Conservation (phyloP, 495 filamentous ascomycete species). For the Talaromyces stipitatus region DNA sequence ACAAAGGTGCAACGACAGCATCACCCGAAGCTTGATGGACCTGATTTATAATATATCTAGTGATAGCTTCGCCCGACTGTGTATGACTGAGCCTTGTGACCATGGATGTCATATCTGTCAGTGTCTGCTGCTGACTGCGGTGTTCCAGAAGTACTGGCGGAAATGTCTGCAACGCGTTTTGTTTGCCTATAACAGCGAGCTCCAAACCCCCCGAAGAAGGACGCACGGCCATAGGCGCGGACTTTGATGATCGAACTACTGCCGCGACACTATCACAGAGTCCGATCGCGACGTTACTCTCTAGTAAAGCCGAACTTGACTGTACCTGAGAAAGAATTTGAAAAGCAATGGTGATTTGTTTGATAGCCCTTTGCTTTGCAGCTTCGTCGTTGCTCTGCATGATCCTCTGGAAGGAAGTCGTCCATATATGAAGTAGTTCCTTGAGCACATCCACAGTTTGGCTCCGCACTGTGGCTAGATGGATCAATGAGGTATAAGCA, state of each 20-base stretch:
- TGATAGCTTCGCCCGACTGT: conserved; percentile 34
- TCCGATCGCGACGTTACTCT: conserved; percentile 54
- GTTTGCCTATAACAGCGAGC: conserved; percentile 16
- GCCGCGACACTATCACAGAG: conserved; percentile 39
- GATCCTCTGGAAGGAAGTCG: conserved; percentile 66
- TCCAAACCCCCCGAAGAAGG: conserved; percentile 13
- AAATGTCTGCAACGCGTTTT: conserved; percentile 35
- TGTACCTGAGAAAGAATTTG: conserved; percentile 57
- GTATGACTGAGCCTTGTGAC: conserved; percentile 31
- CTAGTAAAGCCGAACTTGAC: conserved; percentile 62
- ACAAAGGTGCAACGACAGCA: conserved; percentile 62
- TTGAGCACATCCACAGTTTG: conserved; percentile 62
- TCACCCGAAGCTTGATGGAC: conserved; percentile 46
- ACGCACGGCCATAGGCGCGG: conserved; percentile 21
- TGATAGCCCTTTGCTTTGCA: conserved; percentile 61
- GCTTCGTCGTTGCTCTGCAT: conserved; percentile 82
- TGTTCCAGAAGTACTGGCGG: conserved; percentile 55
- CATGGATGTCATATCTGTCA: conserved; percentile 42
- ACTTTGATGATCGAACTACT: conserved; percentile 23
- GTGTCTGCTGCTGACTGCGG: conserved; percentile 56
- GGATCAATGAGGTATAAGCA: conserved; percentile 39
- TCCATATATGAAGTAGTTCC: conserved; percentile 69
- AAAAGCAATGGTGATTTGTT: conserved; percentile 65
- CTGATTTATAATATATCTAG: conserved; percentile 50
- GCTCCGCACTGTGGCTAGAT: conserved; percentile 56